Base-by-base conservation (phyloP, 139 green algal genomes). In the Coelastrella sp. region DNA sequence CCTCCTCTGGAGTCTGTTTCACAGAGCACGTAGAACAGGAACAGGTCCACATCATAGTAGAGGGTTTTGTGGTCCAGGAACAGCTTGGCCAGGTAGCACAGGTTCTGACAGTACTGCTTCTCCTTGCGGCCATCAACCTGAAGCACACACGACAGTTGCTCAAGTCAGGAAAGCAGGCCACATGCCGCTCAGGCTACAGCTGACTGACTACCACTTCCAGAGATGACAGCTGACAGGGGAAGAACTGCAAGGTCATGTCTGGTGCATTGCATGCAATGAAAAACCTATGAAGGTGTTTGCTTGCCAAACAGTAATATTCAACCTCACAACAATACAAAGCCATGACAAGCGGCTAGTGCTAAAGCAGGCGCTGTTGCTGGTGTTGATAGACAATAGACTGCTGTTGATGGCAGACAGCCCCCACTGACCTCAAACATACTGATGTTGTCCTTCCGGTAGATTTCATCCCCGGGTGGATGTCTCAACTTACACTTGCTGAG, bases 1-100 rank as follows among this genome's bases (percentile, higher is more conserved):
- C 96, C 98, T 6, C 98, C 98, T 4, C 97, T 90, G 84, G 98
- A 96, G 90, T 99, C 98, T 22, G 96, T 95, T 94, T 99, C 98
- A 92, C 98, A 99, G 82, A 99, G 93, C 60, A 99, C 94, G 93
- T 99, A 99, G 94, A 99, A 99, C 13, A 99, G 95, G 93, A 99
- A 99, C 22, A 99, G 95, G 95, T 99, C 98, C 17, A 99, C 98
- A 86, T 99, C 98, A 92, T 99, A 99, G 95, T 99, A 99, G 17
- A 99, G 95, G 73, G 98, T 99, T 95, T 99, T 99, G 95, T 99
- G 98, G 95, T 99, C 98, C 92, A 99, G 93, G 92, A 99, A 99
- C 77, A 99, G 96, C 94, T 99, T 99, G 74, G 98, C 97, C 92
- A 99, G 94, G 93, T 98, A 99, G 94, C 97, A 99, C 93, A 99